Base-by-base conservation (phyloP, 768 basidiomycete genomes). In the Boletus huronensis region DNA sequence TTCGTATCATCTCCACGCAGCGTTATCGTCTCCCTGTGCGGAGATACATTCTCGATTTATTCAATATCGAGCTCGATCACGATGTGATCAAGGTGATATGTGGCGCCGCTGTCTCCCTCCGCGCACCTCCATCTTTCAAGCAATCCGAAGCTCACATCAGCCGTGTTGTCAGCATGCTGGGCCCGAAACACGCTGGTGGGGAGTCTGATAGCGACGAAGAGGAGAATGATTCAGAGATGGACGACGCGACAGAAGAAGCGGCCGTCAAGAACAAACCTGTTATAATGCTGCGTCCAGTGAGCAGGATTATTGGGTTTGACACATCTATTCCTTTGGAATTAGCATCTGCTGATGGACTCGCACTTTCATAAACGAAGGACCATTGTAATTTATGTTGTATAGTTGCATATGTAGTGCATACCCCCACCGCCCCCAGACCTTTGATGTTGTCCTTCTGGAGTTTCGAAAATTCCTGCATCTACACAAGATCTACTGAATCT, bases 11-110 rank as follows among this genome's bases (percentile, higher is more conserved):
- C 53, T 94, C 92, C 2, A 88, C 87, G 1, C 90, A 91, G 55
- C 86, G 90, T 55, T 98, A 93, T 70, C 88, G 94, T 26, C 81
- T 94, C 9, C 92, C 95, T 16, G 94, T 97, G 54, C 84, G 96
- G 43, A 81, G 91, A 52, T 98, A 94, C 69, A 87, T 98, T 58
- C 71, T 98, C 55, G 96, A 99, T 55, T 77, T 98, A 6, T 99
- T 99, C 77, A 88, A 87, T 63, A 74, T 95, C 49, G 86, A 88
- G 38, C 72, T 97, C 48, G 82, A 90, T 60, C 74, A 76, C 36
- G 80, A 84, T 39, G 72, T 86, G 35, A 79, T 87, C 39, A 73
- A 72, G 48, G 73, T 76, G 23, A 74, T 93, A 31, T 73, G 72
- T 19, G 81, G 81, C 28, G 80, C 77, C 41, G 79, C 79, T 1